Conservation (phyloP, 2,329 filamentous ascomycete genomes). For the Aspergillus terreus region DNA sequence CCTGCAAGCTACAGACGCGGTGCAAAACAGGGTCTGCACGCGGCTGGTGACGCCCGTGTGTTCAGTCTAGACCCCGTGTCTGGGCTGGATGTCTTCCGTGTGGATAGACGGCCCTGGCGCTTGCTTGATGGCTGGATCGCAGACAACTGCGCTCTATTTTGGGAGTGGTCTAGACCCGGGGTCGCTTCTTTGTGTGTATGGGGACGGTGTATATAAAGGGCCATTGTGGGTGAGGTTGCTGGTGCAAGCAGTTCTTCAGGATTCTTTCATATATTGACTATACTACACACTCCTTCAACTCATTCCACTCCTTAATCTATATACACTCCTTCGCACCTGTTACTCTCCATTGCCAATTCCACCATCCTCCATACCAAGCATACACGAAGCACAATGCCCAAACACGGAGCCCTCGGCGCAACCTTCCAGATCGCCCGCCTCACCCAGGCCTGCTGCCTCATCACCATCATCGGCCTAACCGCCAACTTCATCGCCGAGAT, state of each 20-base stretch:
- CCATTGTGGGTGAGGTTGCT: no score
- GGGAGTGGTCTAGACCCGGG: background rate
- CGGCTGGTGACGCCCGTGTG: background rate
- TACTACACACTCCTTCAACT: background rate
- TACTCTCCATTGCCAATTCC: no score
- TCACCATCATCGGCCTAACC: conserved; percentile 74
- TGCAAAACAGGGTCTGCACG: background rate
- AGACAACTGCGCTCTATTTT: conserved; percentile 1
- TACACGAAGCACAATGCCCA: conserved; percentile 18
- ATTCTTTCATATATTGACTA: no score
- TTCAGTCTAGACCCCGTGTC: background rate
- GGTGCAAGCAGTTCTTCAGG: no score
- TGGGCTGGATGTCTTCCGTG: background rate
- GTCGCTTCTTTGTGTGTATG: background rate
- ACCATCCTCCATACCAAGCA: background rate
- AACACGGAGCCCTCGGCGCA: conserved; percentile 69
- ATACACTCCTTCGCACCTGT: background rate
- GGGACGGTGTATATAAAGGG: conserved; percentile 2
- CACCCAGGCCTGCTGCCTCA: conserved; percentile 67
- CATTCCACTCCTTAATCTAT: background rate
- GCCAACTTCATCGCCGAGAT: conserved; percentile 80
- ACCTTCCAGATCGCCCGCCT: conserved; percentile 72
- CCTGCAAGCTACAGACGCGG: background rate
- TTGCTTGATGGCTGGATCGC: background rate
- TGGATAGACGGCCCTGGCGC: background rate